Conservation (phyloP, 2,329 filamentous ascomycete species). For the Akanthomyces muscarius region DNA sequence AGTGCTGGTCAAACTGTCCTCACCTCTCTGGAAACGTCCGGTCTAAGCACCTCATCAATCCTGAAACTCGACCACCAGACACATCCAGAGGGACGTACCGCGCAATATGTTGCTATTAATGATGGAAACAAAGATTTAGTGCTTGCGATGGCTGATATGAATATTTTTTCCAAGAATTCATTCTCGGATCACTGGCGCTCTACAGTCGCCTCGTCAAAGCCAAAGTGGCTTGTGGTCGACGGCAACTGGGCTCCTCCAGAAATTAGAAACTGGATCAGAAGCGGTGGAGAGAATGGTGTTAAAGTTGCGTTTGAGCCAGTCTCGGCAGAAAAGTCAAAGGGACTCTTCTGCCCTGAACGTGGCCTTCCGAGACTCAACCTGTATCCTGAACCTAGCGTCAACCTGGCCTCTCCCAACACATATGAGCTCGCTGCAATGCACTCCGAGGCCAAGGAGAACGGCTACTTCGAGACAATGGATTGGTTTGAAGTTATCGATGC, state of each 20-base stretch:
- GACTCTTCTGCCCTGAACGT: constrained; percentile 54
- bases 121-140: constrained; percentile 76
- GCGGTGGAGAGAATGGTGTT: constrained; percentile 52
- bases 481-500: constrained; percentile 83
- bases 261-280: constrained; percentile 64
- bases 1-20: constrained; percentile 72
- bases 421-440: constrained; percentile 81
- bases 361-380: constrained; percentile 39
- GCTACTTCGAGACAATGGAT: constrained; percentile 61
- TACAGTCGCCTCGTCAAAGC: constrained; percentile 51
- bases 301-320: constrained; percentile 84
- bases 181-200: constrained; percentile 57
- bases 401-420: constrained; percentile 77
- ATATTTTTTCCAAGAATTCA: constrained; percentile 62
- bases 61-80: constrained; percentile 48
- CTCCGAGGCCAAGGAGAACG: constrained; percentile 59
- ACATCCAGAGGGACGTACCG: constrained; percentile 61
- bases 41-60: constrained; percentile 63
- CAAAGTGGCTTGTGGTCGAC: constrained; percentile 79
- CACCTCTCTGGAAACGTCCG: constrained; percentile 57
- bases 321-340: constrained; percentile 70
- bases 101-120: constrained; percentile 90
- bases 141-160: constrained; percentile 96
- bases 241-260: constrained; percentile 74
- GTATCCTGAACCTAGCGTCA: constrained; percentile 61